These are phyloP conservation scores for Schizochytrium sp. DNA, from an alignment of 108 stramenopile species.

Conservation along the genomic window DNA sequence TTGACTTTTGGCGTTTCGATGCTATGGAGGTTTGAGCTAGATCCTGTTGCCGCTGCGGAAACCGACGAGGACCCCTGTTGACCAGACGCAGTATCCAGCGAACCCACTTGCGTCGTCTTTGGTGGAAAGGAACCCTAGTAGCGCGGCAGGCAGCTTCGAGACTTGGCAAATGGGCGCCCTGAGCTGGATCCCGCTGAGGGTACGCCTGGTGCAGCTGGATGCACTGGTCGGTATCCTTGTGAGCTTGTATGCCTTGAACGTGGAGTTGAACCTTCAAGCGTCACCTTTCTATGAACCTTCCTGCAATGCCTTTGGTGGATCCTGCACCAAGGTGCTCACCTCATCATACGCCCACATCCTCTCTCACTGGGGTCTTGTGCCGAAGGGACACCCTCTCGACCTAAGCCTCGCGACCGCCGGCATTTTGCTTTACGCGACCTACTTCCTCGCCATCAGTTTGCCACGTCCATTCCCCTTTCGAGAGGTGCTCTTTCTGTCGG, in stretches of 20 bases:
- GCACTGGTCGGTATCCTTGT: slow-evolving; percentile 11
- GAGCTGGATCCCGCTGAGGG: too few species aligned
- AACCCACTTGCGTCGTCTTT: too few species aligned
- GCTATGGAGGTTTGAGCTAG: too few species aligned
- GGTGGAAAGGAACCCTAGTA: too few species aligned
- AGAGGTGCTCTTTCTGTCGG: background rate
- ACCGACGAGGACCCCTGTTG: too few species aligned
- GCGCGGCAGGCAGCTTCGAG: too few species aligned
- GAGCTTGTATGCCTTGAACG: slow-evolving; percentile 49
- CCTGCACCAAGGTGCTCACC: slow-evolving; percentile 17
- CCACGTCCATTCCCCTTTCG: background rate
- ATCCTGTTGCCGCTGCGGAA: too few species aligned
- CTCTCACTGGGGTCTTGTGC: slow-evolving; percentile 51
- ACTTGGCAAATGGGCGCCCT: too few species aligned
- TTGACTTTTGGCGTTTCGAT: too few species aligned
- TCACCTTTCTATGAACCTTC: slow-evolving; percentile 29
- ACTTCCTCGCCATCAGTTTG: background rate
- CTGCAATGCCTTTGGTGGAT: slow-evolving; percentile 48
- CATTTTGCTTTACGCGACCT: background rate
- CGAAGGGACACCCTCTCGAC: background rate
- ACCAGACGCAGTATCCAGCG: too few species aligned
- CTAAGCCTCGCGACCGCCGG: slow-evolving; percentile 14
- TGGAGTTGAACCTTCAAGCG: background rate
- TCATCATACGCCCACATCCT: slow-evolving; percentile 40
- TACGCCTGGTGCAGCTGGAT: background rate